Evolutionary conservation across 805 yeast genomes (phyloP), one percentile per base, ranked within the genome.

Genomic region (Saturnispora zaruensis): DNA sequence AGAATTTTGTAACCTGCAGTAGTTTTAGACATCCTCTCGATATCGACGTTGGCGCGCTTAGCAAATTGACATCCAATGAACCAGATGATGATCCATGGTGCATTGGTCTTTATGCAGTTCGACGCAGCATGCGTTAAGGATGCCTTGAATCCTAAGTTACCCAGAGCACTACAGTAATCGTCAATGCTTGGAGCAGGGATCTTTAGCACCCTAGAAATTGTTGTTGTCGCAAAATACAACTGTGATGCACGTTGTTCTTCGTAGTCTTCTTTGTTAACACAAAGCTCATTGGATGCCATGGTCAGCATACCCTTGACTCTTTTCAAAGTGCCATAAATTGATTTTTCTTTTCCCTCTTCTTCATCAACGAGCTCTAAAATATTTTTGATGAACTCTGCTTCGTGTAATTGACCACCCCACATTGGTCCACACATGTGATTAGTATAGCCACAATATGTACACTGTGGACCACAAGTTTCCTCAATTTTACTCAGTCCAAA

Each of bases 221-320:
- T 78, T 53, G 88, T 83, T 33, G 95, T 85, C 51, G 85, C 80
- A 69, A 91, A 82, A 66, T 88, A 93, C 63, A 93, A 89, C 25
- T 90, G 95, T 0, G 76, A 63, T 21, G 76, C 71, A 4, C 57
- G 45, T 38, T 51, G 51, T 24, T 45, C 54, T 33, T 46, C 50
- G 18, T 48, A 44, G 25, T 46, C 37, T 30, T 41, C 41, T 3
- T 49, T 33, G 41, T 50, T 47, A 25, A 47, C 41, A 41, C 55
- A 61, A 37, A 91, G 60, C 65, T 93, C 99, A 55, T 76, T 76
- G 37, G 65, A 60, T 5, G 97, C 98, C 60, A 91, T 70, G 0
- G 93, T 86, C 28, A 89, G 69, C 98, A 93, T 93, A 13, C 98
- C 98, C 63, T 81, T 81, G 41, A 93, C 87, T 62, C 99, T 75